phyloP scores from a whole-genome alignment of 2,329 filamentous ascomycete genomes.

The Fusarium lateritium region DNA sequence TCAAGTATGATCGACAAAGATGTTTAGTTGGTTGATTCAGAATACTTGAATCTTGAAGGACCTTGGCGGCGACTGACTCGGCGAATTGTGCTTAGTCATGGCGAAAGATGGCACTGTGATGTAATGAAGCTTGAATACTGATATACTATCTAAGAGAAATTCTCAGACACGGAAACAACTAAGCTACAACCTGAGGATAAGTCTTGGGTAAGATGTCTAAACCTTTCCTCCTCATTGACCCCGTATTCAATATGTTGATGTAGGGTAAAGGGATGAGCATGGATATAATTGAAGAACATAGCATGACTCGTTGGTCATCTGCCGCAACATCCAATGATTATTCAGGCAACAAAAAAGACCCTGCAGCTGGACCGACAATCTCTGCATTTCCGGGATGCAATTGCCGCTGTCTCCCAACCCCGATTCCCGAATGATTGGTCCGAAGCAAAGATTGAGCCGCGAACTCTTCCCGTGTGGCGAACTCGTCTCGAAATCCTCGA shows the following conservation, averaged over 20 bases:
- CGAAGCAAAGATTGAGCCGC: background rate
- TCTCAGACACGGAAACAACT: background rate
- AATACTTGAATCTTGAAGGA: constrained; percentile 5
- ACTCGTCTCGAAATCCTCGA: constrained; percentile 7
- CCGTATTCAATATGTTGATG: background rate
- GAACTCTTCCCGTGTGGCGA: constrained; percentile 31
- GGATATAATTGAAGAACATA: background rate
- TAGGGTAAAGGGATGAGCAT: constrained; percentile 14
- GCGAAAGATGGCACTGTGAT: background rate
- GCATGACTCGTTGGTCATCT: constrained; percentile 1
- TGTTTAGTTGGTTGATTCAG: constrained; percentile 12
- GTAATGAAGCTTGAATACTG: constrained; percentile 7
- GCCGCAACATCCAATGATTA: background rate
- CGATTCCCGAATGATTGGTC: constrained; percentile 16
- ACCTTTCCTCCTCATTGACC: background rate
- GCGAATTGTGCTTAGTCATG: constrained; percentile 33
- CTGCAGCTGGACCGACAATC: constrained; percentile 11
- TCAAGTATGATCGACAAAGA: constrained; percentile 10
- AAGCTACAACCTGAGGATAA: background rate
- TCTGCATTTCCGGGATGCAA: constrained; percentile 21
- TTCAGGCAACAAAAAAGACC: constrained; percentile 19
- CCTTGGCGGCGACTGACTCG: constrained; percentile 17
- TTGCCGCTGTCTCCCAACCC: constrained; percentile 8
- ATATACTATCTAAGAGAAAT: background rate
- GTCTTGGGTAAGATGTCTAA: background rate